Evolutionary conservation across 2,329 filamentous ascomycete genomes (phyloP), one percentile per base, ranked within the genome.

Genomic region (Sporothrix globosa): DNA sequence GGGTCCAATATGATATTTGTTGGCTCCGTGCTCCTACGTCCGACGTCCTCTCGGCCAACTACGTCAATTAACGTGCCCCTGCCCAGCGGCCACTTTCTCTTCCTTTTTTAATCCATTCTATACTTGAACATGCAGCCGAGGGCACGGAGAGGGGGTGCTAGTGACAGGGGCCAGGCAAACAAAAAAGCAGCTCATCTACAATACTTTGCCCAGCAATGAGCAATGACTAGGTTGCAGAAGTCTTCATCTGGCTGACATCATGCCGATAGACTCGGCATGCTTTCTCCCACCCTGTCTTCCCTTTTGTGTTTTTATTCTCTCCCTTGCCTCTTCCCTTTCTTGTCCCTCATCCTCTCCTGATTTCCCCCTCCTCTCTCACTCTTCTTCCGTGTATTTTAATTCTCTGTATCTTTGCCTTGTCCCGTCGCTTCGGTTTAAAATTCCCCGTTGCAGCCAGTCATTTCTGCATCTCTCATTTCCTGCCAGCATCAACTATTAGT

Each of bases 231-330:
- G 41, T 6, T 60, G 44, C 56, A 61, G 54, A 24, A 44, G 9
- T 27, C 48, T 50, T 65, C 14, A 30, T 69, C 48, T 54, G 13
- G 48, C 21, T 54, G 68, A 65, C 68, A 65, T 54, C 68, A 69
- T 63, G 56, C 24, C 58, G 56, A 50, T 24, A 50, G 19, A n/a
- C 9, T 11, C 44, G 44, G 44, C 44, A 34, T 30, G 24, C 6
- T 7, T 34, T 34, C 14, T 41, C 7, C 6, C 24, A 21, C 24
- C 30, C 54, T 30, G 13, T 34, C 27, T 34, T n/a, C 39, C 56
- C 19, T 48, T 34, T 60, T 9, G 21, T 52, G 27, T 63, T 61
- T 63, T 63, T 69, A 61, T 52, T 39, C 24, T 61, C 24, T n/a
- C 58, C n/a, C 52, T 34, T 53, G 30, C 50, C 50, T 17, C 34